Evolutionary conservation across 164 flowering plant genomes (phyloP), one percentile per base, ranked within the genome.

Genomic region (Malania oleifera): DNA sequence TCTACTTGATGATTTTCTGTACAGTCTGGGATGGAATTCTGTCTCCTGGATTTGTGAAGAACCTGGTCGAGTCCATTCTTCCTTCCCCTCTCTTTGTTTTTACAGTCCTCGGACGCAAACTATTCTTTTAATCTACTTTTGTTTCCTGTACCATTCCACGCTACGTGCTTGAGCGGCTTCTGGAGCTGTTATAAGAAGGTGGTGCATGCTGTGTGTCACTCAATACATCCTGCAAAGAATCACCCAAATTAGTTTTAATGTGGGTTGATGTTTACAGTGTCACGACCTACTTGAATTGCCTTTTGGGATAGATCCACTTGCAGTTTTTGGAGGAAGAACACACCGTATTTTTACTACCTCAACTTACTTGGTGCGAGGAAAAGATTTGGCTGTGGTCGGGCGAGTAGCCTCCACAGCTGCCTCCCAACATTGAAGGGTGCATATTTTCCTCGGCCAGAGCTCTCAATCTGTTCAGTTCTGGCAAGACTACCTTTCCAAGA

Each of bases 381-480:
- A 15, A 46, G 1, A 69, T 67, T 65, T 67, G 76, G 64, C 80
- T 79, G 25, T 46, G 28, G 39, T 4, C 38, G 24, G 74, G 70
- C 0, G 80, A 63, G 28, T 35, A 37, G 44, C 60, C 52, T 39
- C 35, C 22, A 60, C n/a, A n/a, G n/a, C 57, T 59, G 20, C 60
- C 35, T 13, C 40, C 25, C 5, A 39, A 28, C 49, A 60, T 50
- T 0, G 39, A 1, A 0, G 26, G 56, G 7, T 61, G 37, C 67
- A 61, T 54, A 1, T 40, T 48, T 20, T 73, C 79, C 44, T 81
- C 86, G 5, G 80, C 78, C 10, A 79, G 56, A 15, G 48, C 64
- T 60, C 78, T 69, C 64, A 79, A 64, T 58, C 78, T 68, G 50
- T 77, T 60, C 7, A 81, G 76, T 31, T 79, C 72, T 0, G 86